Evolutionary conservation across 2,329 filamentous ascomycete genomes (phyloP), one percentile per base, ranked within the genome.

Genomic region (Hypoxylon sp.): DNA sequence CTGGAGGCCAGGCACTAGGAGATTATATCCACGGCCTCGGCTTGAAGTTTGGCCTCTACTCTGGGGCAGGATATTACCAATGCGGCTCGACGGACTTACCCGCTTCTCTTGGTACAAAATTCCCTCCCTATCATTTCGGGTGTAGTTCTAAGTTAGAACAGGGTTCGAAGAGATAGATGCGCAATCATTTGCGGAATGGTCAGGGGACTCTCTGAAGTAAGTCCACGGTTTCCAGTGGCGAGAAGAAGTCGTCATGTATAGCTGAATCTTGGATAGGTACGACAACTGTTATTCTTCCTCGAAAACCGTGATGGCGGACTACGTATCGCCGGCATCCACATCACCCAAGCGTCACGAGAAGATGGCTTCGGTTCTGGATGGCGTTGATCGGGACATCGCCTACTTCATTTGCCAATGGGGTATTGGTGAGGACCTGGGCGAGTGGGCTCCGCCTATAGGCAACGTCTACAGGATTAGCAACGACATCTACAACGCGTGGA

Each of bases 331-430:
- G 0, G 79, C 77, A 20, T 77, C 78, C 1, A 78, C 79, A 3
- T 80, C 81, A 0, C 76, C 79, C 0, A 67, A 75, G 0, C 79
- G 82, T 0, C 83, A 84, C 60, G 71, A 80, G 8, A 81, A 78
- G 46, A 86, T 85, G 83, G 80, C 80, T 0, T 69, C 74, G 0
- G 78, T 80, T 0, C 72, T 85, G 0, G 74, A 79, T 3, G 70
- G 72, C 0, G 76, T 79, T 0, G 72, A 78, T n/a, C 77, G 80
- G 0, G 74, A 80, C 4, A 80, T 85, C 1, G 71, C 82, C 2
- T 85, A 84, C 61, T 82, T 82, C 33, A 78, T 85, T 7, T 86
- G 84, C 64, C 84, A 86, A 70, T 86, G 84, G 84, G 84, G 83
- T 0, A 76, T 85, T 4, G 83, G 82, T 1, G 71, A 79, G 24